Base-by-base conservation (phyloP, 495 filamentous ascomycete species). In the Amorphotheca resinae region DNA sequence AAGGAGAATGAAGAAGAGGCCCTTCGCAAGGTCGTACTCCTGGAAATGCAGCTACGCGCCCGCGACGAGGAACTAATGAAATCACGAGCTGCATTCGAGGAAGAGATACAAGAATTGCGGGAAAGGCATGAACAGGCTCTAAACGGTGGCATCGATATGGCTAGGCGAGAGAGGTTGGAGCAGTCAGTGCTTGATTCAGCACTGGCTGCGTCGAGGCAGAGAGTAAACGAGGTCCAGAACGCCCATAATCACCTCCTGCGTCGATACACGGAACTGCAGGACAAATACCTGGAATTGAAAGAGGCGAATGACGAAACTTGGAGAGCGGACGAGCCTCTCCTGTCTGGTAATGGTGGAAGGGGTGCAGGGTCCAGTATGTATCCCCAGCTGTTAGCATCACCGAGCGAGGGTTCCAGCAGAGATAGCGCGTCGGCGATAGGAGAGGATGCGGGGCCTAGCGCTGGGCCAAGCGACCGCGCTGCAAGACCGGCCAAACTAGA, bases 1-100 rank as follows among this genome's bases (percentile, higher is more conserved):
- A 64, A 69, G 45, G 59, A 66, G 22, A 67, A 69, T 31, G 67
- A 70, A 3, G 72, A 74, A 17, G 60, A 64, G 17, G 64, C 72
- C 14, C 57, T 70, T 30, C 65, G 57, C 35, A 67, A 73, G 31
- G 65, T 72, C 6, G 63, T 77, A 43, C 60, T 65, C 38, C 58
- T 74, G 26, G 63, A 67, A 11, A 49, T 68, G 54, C 63, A 71
- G 45, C 52, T 81, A 16, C 63, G 62, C 26, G 64, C 72, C 33
- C 58, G 60, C 16, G 71, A 84, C 33, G 46, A 54, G 6, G 65
- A 68, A 38, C 54, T 73, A 9, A 57, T 58, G 43, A 63, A 61
- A 38, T 59, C 65, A 16, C 62, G 68, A 43, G 42, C 45, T 23
- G 51, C 54, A 9, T 61, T 69, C 38, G 59, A 60, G 38, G 55